phyloP scores from a whole-genome alignment of 2,329 filamentous ascomycete genomes.

The Neonectria hederae region DNA sequence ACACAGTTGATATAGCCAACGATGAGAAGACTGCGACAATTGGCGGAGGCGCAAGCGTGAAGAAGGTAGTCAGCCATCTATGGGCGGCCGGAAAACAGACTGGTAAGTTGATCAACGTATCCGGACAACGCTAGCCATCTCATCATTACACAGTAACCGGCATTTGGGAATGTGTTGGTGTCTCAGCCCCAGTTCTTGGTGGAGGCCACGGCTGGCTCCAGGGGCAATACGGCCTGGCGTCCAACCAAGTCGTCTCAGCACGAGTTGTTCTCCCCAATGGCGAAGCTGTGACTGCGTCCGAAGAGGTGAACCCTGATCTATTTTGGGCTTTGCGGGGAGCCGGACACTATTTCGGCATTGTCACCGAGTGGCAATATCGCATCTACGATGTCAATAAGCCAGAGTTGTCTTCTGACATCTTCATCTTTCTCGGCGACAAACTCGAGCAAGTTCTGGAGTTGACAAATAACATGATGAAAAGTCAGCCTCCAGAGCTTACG shows the following conservation, averaged over 20 bases:
- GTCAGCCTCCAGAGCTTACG: constrained; percentile 21
- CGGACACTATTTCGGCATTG: constrained; percentile 65
- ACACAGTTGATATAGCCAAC: neutral
- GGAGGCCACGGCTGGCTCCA: constrained; percentile 33
- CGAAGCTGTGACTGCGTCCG: constrained; percentile 18
- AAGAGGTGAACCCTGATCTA: constrained; percentile 13
- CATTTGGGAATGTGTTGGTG: neutral
- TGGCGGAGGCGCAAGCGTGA: constrained; percentile 18
- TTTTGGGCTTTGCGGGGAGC: constrained; percentile 59
- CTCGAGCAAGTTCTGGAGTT: constrained; percentile 29
- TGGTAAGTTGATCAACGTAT: neutral
- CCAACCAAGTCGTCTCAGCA: constrained; percentile 29
- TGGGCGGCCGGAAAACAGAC: constrained; percentile 29
- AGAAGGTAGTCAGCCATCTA: constrained; percentile 16
- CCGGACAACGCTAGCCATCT: too few relatives aligned
- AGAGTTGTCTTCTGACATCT: constrained; percentile 51
- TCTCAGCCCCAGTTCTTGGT: constrained; percentile 3
- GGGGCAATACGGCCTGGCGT: constrained; percentile 20
- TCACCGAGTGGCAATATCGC: constrained; percentile 54
- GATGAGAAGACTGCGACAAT: constrained; percentile 18
- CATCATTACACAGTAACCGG: neutral
- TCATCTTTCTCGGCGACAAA: constrained; percentile 47
- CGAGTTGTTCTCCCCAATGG: constrained; percentile 22
- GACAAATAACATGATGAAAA: constrained; percentile 30
- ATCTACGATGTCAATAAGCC: constrained; percentile 54